Conservation (phyloP, 73 alveolate genomes). For the Loxodes magnus region DNA sequence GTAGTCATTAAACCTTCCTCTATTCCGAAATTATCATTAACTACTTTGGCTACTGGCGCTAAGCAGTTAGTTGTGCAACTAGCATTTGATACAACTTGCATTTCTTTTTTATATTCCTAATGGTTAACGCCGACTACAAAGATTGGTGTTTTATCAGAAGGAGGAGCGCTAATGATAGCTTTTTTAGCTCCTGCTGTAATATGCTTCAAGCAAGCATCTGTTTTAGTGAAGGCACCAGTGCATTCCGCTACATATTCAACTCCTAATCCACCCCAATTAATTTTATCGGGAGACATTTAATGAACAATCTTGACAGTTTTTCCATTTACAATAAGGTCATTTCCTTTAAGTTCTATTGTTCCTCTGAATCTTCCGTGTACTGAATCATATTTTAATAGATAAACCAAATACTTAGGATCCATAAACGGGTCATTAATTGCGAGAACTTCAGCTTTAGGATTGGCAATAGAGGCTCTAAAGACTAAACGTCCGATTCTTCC, state of each 20-base stretch:
- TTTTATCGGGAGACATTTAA: conserved; percentile 13
- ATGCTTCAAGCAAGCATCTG: conserved; percentile 8
- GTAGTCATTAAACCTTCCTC: conserved; percentile 90
- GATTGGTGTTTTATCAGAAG: conserved; percentile 52
- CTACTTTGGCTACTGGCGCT: conserved; percentile 48
- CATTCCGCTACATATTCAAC: conserved; percentile 56
- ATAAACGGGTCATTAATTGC: conserved; percentile 61
- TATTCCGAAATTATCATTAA: conserved; percentile 91
- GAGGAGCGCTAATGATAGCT: conserved; percentile 11
- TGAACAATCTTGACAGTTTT: conserved; percentile 8
- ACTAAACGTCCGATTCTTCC: conserved; percentile 95
- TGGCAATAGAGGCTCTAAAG: conserved; percentile 71
- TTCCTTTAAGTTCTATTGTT: conserved; percentile 2
- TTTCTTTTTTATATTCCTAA: conserved; percentile 47
- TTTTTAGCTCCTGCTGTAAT: conserved; percentile 16
- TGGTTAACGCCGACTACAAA: conserved; percentile 92
- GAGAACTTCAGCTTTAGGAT: conserved; percentile 40
- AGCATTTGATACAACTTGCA: conserved; percentile 83
- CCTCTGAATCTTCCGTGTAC: conserved; percentile 30
- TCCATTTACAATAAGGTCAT: conserved; percentile 9
- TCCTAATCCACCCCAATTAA: conserved; percentile 10
- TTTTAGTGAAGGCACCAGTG: conserved; percentile 14
- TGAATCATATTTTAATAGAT: conserved; percentile 52
- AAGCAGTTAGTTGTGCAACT: conserved; percentile 96
- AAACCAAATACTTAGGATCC: conserved; percentile 54